These are phyloP conservation scores for Castanea crenata DNA, from an alignment of 306 rosid species.

Conservation along the genomic window DNA sequence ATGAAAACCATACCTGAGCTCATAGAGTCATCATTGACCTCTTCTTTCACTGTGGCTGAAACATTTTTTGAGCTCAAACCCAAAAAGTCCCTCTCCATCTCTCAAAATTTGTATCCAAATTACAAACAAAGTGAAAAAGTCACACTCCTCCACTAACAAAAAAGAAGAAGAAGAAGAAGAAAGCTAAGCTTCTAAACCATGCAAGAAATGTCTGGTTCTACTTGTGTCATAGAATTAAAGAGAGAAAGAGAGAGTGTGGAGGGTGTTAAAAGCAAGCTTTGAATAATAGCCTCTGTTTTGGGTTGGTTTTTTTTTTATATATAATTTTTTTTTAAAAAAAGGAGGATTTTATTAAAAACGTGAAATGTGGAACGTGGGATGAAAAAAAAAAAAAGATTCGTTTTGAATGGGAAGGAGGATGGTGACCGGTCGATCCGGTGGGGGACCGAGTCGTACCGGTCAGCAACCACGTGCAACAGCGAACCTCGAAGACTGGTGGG, in stretches of 20 bases:
- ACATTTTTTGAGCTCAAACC: constrained; percentile 51
- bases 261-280: not conserved
- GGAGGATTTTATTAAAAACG: not conserved
- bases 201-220: constrained; percentile 15
- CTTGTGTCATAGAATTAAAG: not conserved
- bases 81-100: constrained; percentile 74
- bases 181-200: not conserved
- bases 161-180: not conserved
- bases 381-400: constrained; percentile 6
- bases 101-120: not conserved
- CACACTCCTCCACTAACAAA: too few relatives aligned
- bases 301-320: not conserved
- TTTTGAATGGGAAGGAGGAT: not conserved
- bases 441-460: constrained; percentile 17
- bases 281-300: not conserved
- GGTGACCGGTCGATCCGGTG: constrained; percentile 29
- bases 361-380: constrained; percentile 37
- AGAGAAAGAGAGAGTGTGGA: not conserved
- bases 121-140: too few relatives aligned
- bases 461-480: constrained; percentile 47
- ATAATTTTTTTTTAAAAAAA: not conserved
- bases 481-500: not conserved
- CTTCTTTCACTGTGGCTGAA: constrained; percentile 33
- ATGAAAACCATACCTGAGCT: constrained; percentile 44
- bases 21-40: constrained; percentile 30